phyloP scores from a whole-genome alignment of 441 rosid species.

The Manihot esculenta region DNA sequence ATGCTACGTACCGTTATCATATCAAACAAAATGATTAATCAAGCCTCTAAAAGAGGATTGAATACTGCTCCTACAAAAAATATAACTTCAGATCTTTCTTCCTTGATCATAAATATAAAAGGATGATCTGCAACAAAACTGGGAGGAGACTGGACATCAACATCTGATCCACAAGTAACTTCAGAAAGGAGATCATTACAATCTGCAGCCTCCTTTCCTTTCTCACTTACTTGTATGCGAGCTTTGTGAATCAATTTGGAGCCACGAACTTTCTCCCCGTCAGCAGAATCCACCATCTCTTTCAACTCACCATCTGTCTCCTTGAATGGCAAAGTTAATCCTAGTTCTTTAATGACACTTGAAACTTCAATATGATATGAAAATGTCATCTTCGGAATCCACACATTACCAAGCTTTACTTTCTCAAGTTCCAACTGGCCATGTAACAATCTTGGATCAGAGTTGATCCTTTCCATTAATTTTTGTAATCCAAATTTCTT shows the following conservation, averaged over 20 bases:
- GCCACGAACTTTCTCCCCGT: neutral
- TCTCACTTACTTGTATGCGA: neutral
- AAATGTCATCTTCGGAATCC: conserved; percentile 22
- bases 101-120: neutral
- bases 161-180: no score
- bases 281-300: neutral
- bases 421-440: neutral
- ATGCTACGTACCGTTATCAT: no score
- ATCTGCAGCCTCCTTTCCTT: conserved; percentile 17
- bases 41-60: neutral
- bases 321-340: conserved; percentile 12
- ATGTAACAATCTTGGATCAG: neutral
- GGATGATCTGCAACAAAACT: conserved; percentile 1
- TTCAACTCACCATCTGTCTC: neutral
- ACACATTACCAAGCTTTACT: neutral
- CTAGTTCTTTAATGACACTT: conserved; percentile 1
- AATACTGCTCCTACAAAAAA: conserved; percentile 6
- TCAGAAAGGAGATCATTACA: neutral
- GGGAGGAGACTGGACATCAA: neutral
- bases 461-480: neutral
- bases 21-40: no score
- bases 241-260: neutral
- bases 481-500: neutral
- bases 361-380: conserved; percentile 16
- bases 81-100: neutral